Conservation (phyloP, 768 basidiomycete species). For the Boletus rex-veris region DNA sequence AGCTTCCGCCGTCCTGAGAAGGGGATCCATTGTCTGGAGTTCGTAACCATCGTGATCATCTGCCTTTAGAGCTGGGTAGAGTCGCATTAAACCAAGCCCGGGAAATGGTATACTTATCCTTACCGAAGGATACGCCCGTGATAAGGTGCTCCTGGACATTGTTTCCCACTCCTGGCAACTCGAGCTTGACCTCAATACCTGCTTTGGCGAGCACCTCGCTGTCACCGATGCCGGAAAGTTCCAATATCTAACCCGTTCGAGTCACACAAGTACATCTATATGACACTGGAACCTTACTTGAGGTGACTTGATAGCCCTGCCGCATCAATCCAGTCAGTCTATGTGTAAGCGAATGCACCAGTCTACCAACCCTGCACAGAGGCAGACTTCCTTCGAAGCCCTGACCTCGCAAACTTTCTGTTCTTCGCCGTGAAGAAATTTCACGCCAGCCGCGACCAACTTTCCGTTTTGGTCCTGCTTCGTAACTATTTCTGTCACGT, state of each 20-base stretch:
- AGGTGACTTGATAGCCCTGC: background rate
- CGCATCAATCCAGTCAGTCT: background rate
- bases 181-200: background rate
- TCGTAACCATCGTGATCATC: background rate
- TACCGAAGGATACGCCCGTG: background rate
- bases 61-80: background rate
- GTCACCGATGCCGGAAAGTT: slow-evolving; percentile 2
- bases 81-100: background rate
- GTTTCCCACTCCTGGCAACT: slow-evolving; percentile 1
- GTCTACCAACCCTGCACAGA: background rate
- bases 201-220: background rate
- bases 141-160: slow-evolving; percentile 1
- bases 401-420: background rate
- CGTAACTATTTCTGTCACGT: background rate
- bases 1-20: background rate
- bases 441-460: background rate
- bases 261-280: background rate
- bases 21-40: background rate
- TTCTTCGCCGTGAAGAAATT: background rate
- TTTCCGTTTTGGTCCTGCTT: background rate
- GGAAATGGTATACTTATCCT: background rate
- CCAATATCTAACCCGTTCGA: background rate
- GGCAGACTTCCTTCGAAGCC: background rate
- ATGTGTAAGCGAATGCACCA: background rate
- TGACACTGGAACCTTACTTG: background rate